Evolutionary conservation across 2,329 filamentous ascomycete genomes (phyloP).

Genomic region (Zymoseptoria tritici): DNA sequence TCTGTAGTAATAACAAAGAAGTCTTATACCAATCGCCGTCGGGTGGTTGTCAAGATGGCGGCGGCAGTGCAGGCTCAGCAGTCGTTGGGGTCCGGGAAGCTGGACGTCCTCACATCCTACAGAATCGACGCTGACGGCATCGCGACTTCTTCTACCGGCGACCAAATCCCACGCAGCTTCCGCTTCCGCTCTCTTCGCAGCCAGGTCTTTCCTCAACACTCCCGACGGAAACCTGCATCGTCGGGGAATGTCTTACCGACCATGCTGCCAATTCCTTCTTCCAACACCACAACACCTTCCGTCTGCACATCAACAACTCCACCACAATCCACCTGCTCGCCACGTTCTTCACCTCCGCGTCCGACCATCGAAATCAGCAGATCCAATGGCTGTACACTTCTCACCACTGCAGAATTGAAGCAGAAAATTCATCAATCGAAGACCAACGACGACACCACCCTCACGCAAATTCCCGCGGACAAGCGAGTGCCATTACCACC

Average conservation of each 20-base stretch:
- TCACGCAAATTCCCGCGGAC: slow-evolving; percentile 17
- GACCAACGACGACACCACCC: slow-evolving; percentile 9
- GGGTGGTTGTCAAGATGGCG: neutral
- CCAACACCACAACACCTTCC: neutral
- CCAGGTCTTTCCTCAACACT: neutral
- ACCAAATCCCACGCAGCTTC: neutral
- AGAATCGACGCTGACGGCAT: neutral
- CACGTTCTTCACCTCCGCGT: slow-evolving; percentile 22
- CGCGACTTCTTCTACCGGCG: neutral
- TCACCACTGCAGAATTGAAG: slow-evolving; percentile 18
- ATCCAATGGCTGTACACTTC: slow-evolving; percentile 22
- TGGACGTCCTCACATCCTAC: neutral
- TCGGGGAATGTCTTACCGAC: neutral
- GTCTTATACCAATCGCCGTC: neutral
- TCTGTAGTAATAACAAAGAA: too few relatives aligned
- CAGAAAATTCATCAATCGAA: slow-evolving; percentile 19
- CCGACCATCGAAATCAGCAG: slow-evolving; percentile 15
- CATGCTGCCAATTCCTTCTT: neutral
- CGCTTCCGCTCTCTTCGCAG: neutral
- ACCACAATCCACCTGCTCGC: slow-evolving; percentile 14
- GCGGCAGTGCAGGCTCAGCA: neutral
- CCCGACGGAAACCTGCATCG: neutral
- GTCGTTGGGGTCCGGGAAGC: neutral
- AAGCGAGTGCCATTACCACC: slow-evolving; percentile 16
- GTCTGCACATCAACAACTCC: neutral